A percentile compares a stretch with the other conserved stretches of the same genome.
Conservation (phyloP, 179 eudicot species). For the Carnegiea gigantea region DNA sequence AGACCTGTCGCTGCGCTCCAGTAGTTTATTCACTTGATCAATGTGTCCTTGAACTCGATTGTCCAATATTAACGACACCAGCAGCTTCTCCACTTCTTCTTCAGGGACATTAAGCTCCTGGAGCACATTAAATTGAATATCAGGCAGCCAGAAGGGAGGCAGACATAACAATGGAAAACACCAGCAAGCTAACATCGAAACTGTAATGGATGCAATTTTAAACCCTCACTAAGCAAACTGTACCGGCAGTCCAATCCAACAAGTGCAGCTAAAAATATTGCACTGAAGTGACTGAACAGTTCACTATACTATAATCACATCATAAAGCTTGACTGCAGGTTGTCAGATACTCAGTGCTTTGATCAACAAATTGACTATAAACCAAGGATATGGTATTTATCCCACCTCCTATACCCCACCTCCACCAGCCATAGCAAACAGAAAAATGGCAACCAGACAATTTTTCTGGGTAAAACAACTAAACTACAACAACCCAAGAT, state of each 20-base stretch:
- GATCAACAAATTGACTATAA: not conserved
- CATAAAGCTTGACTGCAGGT: too few relatives aligned
- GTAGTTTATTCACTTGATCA: conserved; percentile 87
- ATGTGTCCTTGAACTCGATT: conserved; percentile 92
- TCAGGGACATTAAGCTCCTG: conserved; percentile 98
- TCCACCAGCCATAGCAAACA: too few relatives aligned
- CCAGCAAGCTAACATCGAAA: not conserved
- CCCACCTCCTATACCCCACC: too few relatives aligned
- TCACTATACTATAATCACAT: not conserved
- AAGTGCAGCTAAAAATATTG: not conserved
- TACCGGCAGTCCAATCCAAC: not conserved
- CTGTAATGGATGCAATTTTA: not conserved
- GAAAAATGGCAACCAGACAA: not conserved
- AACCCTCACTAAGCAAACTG: not conserved
- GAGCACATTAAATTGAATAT: conserved; percentile 10
- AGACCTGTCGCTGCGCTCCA: conserved; percentile 86
- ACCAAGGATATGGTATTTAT: not conserved
- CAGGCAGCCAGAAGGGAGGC: not conserved
- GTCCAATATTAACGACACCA: conserved; percentile 90
- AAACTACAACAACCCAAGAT: not conserved
- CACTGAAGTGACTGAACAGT: not conserved
- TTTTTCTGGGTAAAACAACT: not conserved
- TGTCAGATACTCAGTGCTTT: not conserved
- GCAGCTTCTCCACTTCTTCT: conserved; percentile 78
- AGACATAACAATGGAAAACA: not conserved